Evolutionary conservation across 2,329 filamentous ascomycete species (phyloP).

Genomic region (Penicillium hesseltinei): DNA sequence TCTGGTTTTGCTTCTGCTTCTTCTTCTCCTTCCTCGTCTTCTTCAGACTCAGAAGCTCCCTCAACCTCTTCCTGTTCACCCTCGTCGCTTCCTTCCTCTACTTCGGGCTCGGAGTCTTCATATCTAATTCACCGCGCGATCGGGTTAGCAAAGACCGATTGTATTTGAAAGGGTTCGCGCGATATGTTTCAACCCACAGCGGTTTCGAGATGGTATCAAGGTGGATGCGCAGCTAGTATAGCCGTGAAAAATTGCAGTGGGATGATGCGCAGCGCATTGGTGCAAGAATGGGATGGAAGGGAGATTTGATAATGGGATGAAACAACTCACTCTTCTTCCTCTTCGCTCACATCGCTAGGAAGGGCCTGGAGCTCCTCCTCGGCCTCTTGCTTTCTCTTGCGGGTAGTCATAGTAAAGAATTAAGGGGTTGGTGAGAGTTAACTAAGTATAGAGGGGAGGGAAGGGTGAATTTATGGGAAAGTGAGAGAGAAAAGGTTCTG

Average conservation of each 20-base stretch:
- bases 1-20: constrained; percentile 12
- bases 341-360: constrained; percentile 51
- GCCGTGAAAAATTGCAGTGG: neutral
- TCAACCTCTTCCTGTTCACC: constrained; percentile 31
- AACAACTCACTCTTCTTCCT: constrained; percentile 50
- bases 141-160: constrained; percentile 5
- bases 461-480: neutral
- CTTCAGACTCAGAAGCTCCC: constrained; percentile 29
- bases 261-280: neutral
- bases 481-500: constrained; percentile 23
- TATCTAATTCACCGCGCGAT: constrained; percentile 27
- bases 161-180: neutral
- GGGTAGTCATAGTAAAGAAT: constrained; percentile 46
- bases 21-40: constrained; percentile 26
- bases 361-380: constrained; percentile 50
- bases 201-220: neutral
- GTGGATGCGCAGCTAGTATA: constrained; percentile 1
- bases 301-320: neutral
- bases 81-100: constrained; percentile 30
- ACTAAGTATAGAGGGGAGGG: constrained; percentile 16
- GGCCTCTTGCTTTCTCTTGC: constrained; percentile 51
- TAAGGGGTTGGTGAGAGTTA: constrained; percentile 34
- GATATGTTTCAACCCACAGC: neutral
- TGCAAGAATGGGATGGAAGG: constrained; percentile 3
- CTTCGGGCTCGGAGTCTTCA: constrained; percentile 35